Percentiles rank a stretch among this genome's conserved stretches.
phyloP scores from a whole-genome alignment of 805 yeast genomes.

The Saccharomycopsis selenospora region DNA sequence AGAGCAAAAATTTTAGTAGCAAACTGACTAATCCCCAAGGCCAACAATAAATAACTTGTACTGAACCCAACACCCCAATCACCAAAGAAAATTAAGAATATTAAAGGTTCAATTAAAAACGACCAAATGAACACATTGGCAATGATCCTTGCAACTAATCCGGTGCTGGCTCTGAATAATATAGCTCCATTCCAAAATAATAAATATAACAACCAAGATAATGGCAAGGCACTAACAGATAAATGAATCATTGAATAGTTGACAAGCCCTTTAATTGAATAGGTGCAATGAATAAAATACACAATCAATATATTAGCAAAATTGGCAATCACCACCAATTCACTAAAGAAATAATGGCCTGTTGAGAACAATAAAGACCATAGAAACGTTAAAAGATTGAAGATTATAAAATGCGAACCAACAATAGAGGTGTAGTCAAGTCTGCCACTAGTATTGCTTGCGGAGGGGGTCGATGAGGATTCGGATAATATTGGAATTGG shows the following conservation, averaged over 20 bases:
- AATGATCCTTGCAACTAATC: constrained; percentile 53
- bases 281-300: constrained; percentile 56
- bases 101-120: constrained; percentile 57
- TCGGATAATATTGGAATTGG: neutral
- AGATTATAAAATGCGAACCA: constrained; percentile 56
- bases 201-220: constrained; percentile 66
- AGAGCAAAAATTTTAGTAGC: constrained; percentile 62
- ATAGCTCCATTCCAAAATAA: constrained; percentile 85
- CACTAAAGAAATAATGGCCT: constrained; percentile 52
- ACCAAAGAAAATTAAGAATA: constrained; percentile 48
- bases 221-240: constrained; percentile 61
- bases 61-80: constrained; percentile 69
- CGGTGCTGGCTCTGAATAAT: constrained; percentile 48
- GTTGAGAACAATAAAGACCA: constrained; percentile 61
- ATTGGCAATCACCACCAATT: constrained; percentile 50
- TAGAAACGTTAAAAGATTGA: constrained; percentile 50
- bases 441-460: constrained; percentile 21
- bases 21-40: constrained; percentile 65
- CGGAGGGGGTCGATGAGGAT: no score
- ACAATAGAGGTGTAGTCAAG: constrained; percentile 33
- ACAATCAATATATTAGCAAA: constrained; percentile 50
- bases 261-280: constrained; percentile 41
- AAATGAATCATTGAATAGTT: constrained; percentile 56
- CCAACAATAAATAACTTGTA: constrained; percentile 51
- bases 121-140: constrained; percentile 77